Conservation (phyloP, 1,284 basidiomycete species). For the Apiotrichum porosum region DNA sequence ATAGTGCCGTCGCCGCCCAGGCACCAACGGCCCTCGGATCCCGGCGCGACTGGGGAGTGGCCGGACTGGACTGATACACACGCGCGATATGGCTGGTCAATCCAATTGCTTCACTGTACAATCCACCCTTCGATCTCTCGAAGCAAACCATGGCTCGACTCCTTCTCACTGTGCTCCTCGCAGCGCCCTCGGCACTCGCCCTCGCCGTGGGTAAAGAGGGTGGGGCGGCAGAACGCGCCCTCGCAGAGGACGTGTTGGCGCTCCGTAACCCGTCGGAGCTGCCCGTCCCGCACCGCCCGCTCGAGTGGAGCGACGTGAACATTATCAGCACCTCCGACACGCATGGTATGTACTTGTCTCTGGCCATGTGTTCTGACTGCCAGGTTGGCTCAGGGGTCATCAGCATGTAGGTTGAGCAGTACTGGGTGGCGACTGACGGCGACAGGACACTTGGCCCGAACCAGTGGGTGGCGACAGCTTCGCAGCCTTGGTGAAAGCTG, state of each 20-base stretch:
- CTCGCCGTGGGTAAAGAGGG: background rate
- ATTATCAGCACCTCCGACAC: slow-evolving; percentile 47
- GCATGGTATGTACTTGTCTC: slow-evolving; percentile 42
- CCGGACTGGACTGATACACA: no score
- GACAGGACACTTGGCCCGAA: slow-evolving; percentile 47
- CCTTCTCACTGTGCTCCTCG: background rate
- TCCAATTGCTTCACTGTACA: no score
- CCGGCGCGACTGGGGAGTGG: no score
- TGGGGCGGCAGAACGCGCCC: no score
- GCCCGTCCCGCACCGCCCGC: slow-evolving; percentile 34
- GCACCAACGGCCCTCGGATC: no score
- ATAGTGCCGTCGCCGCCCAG: no score
- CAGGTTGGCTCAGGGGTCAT: slow-evolving; percentile 48
- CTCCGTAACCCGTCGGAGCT: slow-evolving; percentile 9
- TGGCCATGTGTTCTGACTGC: background rate
- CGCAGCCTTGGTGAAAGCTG: background rate
- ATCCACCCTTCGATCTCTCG: no score
- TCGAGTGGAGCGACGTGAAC: slow-evolving; percentile 48
- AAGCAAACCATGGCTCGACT: background rate
- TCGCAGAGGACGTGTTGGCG: background rate
- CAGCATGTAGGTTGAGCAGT: slow-evolving; percentile 40
- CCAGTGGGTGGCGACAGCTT: slow-evolving; percentile 30
- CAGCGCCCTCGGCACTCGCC: background rate
- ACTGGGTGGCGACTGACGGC: slow-evolving; percentile 14
- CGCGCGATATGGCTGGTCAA: no score